These are phyloP conservation scores for Aspergillus sp. DNA, from an alignment of 2,329 filamentous ascomycete species.

Conservation along the genomic window DNA sequence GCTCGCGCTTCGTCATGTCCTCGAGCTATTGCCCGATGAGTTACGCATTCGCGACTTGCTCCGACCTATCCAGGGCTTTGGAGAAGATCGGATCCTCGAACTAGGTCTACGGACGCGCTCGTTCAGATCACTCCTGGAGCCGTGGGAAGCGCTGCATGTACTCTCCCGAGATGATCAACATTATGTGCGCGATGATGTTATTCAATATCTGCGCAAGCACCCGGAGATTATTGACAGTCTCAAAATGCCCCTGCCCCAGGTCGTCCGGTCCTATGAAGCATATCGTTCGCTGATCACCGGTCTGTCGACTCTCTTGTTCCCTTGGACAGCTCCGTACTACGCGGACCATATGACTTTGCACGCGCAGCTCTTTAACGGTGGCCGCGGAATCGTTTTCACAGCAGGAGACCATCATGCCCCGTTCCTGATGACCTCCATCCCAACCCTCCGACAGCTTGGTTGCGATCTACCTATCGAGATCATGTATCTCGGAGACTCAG, in stretches of 20 bases:
- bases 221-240: slow-evolving; percentile 16
- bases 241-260: slow-evolving; percentile 19
- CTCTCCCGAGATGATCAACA: slow-evolving; percentile 28
- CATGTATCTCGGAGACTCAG: slow-evolving; percentile 39
- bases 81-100: slow-evolving; percentile 41
- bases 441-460: slow-evolving; percentile 12
- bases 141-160: slow-evolving; percentile 31
- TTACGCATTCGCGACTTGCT: slow-evolving; percentile 27
- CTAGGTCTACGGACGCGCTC: slow-evolving; percentile 41
- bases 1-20: neutral
- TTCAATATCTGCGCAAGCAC: slow-evolving; percentile 37
- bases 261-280: slow-evolving; percentile 44
- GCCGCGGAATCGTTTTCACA: slow-evolving; percentile 46
- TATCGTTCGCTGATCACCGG: slow-evolving; percentile 43
- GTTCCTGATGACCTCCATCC: slow-evolving; percentile 47
- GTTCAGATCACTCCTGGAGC: slow-evolving; percentile 41
- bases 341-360: slow-evolving; percentile 47
- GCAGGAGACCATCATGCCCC: slow-evolving; percentile 46
- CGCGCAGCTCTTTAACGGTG: slow-evolving; percentile 42
- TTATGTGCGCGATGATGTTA: slow-evolving; percentile 43
- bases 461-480: slow-evolving; percentile 21
- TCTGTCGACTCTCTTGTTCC: slow-evolving; percentile 36
- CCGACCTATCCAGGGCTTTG: slow-evolving; percentile 38
- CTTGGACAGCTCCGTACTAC: slow-evolving; percentile 40
- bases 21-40: slow-evolving; percentile 8